Evolutionary conservation across 306 rosid species (phyloP), one percentile per base, ranked within the genome.

Genomic region (Cotoneaster glaucophyllus): DNA sequence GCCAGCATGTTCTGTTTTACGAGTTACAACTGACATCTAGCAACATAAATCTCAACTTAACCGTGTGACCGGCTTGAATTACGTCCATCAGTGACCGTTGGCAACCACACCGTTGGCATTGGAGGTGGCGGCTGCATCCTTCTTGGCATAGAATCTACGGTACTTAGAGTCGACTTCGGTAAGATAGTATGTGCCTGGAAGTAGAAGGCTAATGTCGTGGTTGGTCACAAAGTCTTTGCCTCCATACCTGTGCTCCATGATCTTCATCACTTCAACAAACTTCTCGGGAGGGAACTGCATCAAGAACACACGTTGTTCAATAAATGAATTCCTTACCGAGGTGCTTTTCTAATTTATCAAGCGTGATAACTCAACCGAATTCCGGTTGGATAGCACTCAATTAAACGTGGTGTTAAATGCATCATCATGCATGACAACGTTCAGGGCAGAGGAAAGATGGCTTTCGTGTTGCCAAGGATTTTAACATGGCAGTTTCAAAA

Each of bases 241-340:
- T 67, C 99, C 99, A 78, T 96, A 96, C 78, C 98, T 84, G 72
- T 90, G 97, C 83, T 96, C 99, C 98, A 92, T 96, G 72, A 96
- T 80, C 93, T 96, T 85, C 93, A 96, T 71, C 62, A 85, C 88
- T 82, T 90, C 97, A 18, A 91, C 80, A 73, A 96, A 92, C 81
- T 89, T 87, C 85, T 88, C 96, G 0, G 99, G 96, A 21, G 77
- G 76, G 53, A 92, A 78, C 99, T 96, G 93, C 85, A 84, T 66
- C 11, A 76, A 73, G 32, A 43, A 37, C 32, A 18, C 45, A 63
- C 53, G 19, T 45, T 56, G 56, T 74, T 65, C 67, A 67, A 87
- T 74, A 83, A 78, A 74, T 67, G 56, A 6, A 74, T 66, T 77
- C 64, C 80, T 59, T 71, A 26, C 69, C 64, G 43, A 0, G 11